Conservation (phyloP, 2,329 filamentous ascomycete species). For the Colletotrichum musicola region DNA sequence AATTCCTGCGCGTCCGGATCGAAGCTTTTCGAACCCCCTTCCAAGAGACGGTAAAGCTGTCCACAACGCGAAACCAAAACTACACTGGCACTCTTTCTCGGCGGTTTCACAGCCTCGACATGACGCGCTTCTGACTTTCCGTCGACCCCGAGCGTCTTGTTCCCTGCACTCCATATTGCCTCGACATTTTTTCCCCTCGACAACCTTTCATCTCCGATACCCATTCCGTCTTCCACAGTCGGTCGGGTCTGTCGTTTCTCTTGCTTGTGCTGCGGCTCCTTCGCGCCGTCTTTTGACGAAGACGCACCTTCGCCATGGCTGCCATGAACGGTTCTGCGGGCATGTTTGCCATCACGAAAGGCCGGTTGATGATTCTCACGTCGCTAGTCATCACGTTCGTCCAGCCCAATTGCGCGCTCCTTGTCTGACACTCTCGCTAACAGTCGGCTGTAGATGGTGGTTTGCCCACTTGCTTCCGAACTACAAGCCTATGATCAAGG, state of each 20-base stretch:
- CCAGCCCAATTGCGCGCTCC: not conserved
- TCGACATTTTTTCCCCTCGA: slow-evolving; percentile 4
- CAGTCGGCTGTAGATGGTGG: slow-evolving; percentile 56
- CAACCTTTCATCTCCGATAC: slow-evolving; percentile 1
- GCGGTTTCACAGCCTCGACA: slow-evolving; percentile 31
- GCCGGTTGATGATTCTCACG: slow-evolving; percentile 49
- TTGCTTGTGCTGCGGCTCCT: slow-evolving; percentile 3
- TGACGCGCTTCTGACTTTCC: slow-evolving; percentile 27
- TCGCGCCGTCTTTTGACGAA: slow-evolving; percentile 14
- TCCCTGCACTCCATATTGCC: slow-evolving; percentile 8
- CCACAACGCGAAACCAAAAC: slow-evolving; percentile 25
- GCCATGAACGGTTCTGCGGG: slow-evolving; percentile 28
- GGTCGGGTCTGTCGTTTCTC: not conserved
- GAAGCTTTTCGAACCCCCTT: slow-evolving; percentile 9
- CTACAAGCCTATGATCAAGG: slow-evolving; percentile 58
- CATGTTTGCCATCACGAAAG: slow-evolving; percentile 50
- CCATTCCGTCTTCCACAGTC: not conserved
- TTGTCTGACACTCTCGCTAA: not conserved
- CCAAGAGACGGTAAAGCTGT: not conserved
- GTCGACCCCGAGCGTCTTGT: slow-evolving; percentile 15
- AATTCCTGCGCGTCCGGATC: slow-evolving; percentile 17
- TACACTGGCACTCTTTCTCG: slow-evolving; percentile 19
- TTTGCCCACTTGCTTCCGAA: slow-evolving; percentile 57
- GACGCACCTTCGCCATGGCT: slow-evolving; percentile 35
- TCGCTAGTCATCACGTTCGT: slow-evolving; percentile 56